Evolutionary conservation across 192 early-diverging fungal species (phyloP).

Genomic region (Globomyces pollinis-pini): DNA sequence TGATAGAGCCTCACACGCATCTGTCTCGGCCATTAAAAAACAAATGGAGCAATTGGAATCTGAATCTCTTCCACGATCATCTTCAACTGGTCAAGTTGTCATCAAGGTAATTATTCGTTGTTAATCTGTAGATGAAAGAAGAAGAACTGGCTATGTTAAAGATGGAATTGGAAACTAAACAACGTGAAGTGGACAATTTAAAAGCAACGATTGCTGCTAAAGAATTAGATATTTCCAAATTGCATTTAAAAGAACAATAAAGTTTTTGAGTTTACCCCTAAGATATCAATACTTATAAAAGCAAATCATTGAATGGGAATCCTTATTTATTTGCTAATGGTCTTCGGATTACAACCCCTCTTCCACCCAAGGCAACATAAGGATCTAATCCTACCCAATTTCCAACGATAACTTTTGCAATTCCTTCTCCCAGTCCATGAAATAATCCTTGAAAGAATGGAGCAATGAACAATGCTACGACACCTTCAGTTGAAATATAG

Average conservation of each 20-base stretch:
- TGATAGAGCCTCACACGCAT: neutral
- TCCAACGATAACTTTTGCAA: constrained; percentile 35
- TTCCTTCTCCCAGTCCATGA: constrained; percentile 44
- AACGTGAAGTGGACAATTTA: constrained; percentile 6
- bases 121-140: constrained; percentile 6
- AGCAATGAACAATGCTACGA: constrained; percentile 19
- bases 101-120: neutral
- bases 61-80: neutral
- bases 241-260: constrained; percentile 7
- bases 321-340: neutral
- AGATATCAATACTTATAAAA: neutral
- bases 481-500: neutral
- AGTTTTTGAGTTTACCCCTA: neutral
- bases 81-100: neutral
- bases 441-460: constrained; percentile 44
- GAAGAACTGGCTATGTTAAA: constrained; percentile 5
- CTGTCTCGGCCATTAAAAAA: neutral
- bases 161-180: neutral
- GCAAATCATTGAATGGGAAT: neutral
- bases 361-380: constrained; percentile 22
- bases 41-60: neutral
- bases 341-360: neutral
- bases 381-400: constrained; percentile 37
- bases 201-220: neutral
- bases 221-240: constrained; percentile 1